A percentile compares a stretch with the other conserved stretches of the same genome.
Evolutionary conservation across 495 filamentous ascomycete species (phyloP).

Genomic region (Thermothielavioides terrestris): DNA sequence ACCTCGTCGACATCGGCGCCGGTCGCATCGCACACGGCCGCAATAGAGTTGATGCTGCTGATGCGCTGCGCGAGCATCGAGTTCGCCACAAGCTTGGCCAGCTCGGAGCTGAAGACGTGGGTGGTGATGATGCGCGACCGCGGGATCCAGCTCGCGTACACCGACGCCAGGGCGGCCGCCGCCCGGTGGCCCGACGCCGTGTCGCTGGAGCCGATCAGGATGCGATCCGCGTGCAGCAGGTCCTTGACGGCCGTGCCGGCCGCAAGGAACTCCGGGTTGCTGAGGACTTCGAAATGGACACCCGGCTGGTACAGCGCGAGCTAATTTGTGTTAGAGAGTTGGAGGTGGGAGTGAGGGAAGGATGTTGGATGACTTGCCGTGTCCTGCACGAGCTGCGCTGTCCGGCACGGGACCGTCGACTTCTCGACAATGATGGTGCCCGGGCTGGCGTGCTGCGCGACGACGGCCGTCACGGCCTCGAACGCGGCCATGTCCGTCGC

Average conservation of each 20-base stretch:
- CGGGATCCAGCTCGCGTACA: neutral
- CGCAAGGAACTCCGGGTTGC: neutral
- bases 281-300: neutral
- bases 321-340: neutral
- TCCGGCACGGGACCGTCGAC: neutral
- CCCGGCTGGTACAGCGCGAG: neutral
- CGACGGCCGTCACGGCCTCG: neutral
- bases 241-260: neutral
- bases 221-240: neutral
- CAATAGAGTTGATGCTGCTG: slow-evolving; percentile 1
- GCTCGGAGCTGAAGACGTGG: neutral
- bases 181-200: neutral
- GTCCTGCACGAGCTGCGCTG: neutral
- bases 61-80: neutral
- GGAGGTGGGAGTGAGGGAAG: neutral
- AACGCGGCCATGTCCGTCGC: neutral
- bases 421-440: slow-evolving; percentile 2
- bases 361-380: neutral
- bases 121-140: neutral
- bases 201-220: neutral
- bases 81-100: neutral
- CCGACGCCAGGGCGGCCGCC: neutral
- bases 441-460: neutral
- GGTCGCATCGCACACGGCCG: neutral
- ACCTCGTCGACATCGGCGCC: slow-evolving; percentile 1